A percentile compares a stretch with the other conserved stretches of the same genome.
Evolutionary conservation across 345 rosid species (phyloP).

Genomic region (Citrus medica): DNA sequence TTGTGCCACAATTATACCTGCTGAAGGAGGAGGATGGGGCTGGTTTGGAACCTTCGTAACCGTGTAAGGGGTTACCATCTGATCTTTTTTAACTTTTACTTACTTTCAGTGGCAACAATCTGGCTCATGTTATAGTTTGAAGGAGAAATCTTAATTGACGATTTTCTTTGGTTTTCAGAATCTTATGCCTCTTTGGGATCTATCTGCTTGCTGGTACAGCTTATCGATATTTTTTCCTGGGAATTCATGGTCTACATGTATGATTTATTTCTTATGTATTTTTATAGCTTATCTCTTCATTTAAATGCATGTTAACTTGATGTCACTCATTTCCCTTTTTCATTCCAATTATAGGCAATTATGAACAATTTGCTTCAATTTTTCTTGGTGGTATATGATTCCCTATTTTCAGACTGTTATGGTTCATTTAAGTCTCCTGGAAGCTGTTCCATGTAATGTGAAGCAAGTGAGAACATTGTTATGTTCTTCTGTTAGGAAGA

Average conservation of each 20-base stretch:
- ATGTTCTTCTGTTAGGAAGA: neutral
- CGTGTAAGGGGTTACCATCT: constrained; percentile 41
- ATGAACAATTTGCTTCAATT: neutral
- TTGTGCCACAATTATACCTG: constrained; percentile 56
- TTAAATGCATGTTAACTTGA: neutral
- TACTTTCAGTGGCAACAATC: neutral
- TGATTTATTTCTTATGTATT: constrained; percentile 18
- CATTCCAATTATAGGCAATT: neutral
- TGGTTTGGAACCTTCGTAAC: constrained; percentile 68
- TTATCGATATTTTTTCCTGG: constrained; percentile 71
- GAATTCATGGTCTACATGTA: constrained; percentile 72
- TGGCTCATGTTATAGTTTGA: constrained; percentile 1
- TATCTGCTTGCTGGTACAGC: constrained; percentile 68
- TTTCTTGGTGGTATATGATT: neutral
- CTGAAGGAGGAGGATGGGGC: constrained; percentile 69
- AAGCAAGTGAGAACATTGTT: neutral
- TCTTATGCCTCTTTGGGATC: constrained; percentile 67
- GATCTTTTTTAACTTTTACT: neutral
- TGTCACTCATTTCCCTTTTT: neutral
- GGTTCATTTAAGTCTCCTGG: neutral
- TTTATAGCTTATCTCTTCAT: neutral
- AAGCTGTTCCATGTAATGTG: neutral
- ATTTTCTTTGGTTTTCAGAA: constrained; percentile 37
- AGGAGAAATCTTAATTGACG: constrained; percentile 19
- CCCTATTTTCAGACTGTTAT: neutral